Base-by-base conservation (phyloP, 2,329 filamentous ascomycete species). In the Dryadomyces quercus-mongolicae region DNA sequence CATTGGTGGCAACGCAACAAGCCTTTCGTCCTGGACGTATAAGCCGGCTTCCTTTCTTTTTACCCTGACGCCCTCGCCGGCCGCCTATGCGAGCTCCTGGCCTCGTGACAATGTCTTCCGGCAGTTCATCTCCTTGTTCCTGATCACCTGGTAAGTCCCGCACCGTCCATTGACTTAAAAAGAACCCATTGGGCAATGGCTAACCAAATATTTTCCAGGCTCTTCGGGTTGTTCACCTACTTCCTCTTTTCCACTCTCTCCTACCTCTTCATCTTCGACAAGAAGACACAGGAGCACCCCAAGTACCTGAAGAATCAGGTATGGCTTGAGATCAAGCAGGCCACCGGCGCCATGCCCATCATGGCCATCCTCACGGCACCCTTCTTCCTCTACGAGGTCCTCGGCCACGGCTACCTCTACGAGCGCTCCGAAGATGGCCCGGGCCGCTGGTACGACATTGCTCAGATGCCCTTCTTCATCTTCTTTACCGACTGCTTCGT, bases 251-350 rank as follows among this genome's bases (percentile, higher is more conserved):
- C 91, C 4, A 77, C 84, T 6, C 75, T 94, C 18, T 95, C 90
- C 16, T 97, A 94, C 71, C 63, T 85, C 64, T 85, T 95, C 71
- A 77, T 96, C 65, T 96, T 95, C 73, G 91, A 96, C 71, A 93
- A 96, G 70, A 79, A 82, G 45, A 93, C 88, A 47, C 82, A 92
- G 70, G 75, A 88, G 52, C 92, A 97, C 68, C 92, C 92, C 49
- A 93, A 93, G 66, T 97, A 92, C 70, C 84, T 96, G 65, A 94
- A 93, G 73, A 92, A 95, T 71, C 92, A 96, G 69, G 85, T 96
- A 59, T 74, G 77, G 56, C 79, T 90, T 63, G 92, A 97, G 68
- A 95, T 97, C 64, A 74, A 75, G 59, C 89, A 95, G 71, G 83
- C 91, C 58, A 81, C 84, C 70, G 68, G 70, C 49, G 76, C 89